Conservation (phyloP, 305 asterid genomes). For the Fraxinus paxiana region DNA sequence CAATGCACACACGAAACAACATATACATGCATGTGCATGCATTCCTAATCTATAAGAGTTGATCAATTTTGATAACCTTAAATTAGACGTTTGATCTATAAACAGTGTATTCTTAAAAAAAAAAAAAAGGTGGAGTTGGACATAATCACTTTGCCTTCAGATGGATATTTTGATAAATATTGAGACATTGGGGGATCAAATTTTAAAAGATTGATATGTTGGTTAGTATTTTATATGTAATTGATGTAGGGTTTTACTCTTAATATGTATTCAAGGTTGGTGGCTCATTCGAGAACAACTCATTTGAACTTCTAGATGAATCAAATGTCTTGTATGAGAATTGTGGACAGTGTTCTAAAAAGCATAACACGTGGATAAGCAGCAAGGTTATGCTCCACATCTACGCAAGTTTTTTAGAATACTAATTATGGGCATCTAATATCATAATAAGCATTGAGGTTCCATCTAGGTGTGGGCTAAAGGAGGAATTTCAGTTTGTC, state of each 20-base stretch:
- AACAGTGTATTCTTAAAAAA: neutral
- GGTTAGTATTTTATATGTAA: neutral
- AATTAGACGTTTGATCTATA: neutral
- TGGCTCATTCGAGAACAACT: neutral
- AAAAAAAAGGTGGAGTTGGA: neutral
- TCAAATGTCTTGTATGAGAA: neutral
- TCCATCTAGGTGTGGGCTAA: neutral
- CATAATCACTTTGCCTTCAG: neutral
- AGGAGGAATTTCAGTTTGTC: neutral
- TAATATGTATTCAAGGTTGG: neutral
- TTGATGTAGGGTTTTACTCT: too few relatives aligned
- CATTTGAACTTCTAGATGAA: neutral
- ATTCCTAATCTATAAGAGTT: neutral
- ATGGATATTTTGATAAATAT: neutral
- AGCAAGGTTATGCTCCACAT: neutral
- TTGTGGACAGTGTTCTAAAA: neutral
- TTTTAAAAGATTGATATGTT: too few relatives aligned
- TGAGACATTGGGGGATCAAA: neutral
- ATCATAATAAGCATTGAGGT: neutral
- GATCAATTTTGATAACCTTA: neutral
- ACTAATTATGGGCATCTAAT: neutral
- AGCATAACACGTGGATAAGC: neutral
- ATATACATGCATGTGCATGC: neutral
- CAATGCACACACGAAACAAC: neutral
- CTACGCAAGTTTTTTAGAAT: too few relatives aligned